Base-by-base conservation (phyloP, 2,329 filamentous ascomycete genomes). In the Cadophora luteo-olivacea region DNA sequence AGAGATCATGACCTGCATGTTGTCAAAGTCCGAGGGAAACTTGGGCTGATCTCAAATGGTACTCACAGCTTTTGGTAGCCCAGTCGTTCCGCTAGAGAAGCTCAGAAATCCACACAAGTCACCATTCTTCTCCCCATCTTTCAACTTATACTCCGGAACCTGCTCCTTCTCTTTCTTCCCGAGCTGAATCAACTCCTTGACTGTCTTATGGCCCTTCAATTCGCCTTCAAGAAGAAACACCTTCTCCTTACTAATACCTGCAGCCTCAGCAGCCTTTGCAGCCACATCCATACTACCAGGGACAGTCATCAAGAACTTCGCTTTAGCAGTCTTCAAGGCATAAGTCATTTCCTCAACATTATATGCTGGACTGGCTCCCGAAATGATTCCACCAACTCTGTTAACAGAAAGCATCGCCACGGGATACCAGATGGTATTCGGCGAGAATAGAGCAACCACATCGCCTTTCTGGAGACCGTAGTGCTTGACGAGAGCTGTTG, bases 331-430 rank as follows among this genome's bases (percentile, higher is more conserved):
- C 72, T 85, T 84, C 2, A 91, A 79, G 1, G 87, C 88, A 76
- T 90, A 90, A 0, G 84, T 85, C 86, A 91, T 90, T 72, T 92
- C 89, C 61, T 91, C 89, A 19, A 87, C 82, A 66, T 87, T 90
- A 77, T 91, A 91, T 0, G 88, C 89, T 0, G 89, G 89, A 19
- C 84, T 87, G 0, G 88, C 89, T 1, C 89, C 89, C 2, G 84
- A 87, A 1, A 90, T 85, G 36, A 87, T 82, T 9, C 85, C 88
- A 0, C 82, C 81, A 73, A 83, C 74, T 77, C 81, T 82, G 8
- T 88, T 79, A 1, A 84, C 83, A 0, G 85, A 84, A 67, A 87
- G 83, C 82, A 90, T 86, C 16, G 86, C 87, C 6, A 90, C 84
- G 0, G 89, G 88, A 73, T 90, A 91, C 87, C 87, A 91, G 64